Conservation (phyloP, 2,329 filamentous ascomycete species). For the Dothistroma septosporum region DNA sequence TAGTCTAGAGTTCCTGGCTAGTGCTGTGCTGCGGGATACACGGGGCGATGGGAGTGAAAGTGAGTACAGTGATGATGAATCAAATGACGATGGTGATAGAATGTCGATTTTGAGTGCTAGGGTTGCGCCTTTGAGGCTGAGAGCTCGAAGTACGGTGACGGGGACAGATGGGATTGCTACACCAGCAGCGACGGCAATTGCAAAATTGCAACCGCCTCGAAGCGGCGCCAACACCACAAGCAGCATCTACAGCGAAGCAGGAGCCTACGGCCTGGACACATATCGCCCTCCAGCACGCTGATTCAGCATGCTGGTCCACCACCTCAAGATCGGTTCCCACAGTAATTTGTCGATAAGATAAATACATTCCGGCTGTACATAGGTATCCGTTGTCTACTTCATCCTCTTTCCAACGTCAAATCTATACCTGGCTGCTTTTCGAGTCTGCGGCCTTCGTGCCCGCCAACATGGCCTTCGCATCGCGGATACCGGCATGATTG, state of each 20-base stretch:
- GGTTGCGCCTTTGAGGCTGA: not conserved
- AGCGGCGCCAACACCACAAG: not conserved
- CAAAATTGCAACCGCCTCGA: not conserved
- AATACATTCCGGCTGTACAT: not conserved
- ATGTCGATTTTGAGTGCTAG: not conserved
- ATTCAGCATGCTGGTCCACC: not conserved
- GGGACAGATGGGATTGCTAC: not conserved
- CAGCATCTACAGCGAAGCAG: constrained; percentile 1
- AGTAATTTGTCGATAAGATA: not conserved
- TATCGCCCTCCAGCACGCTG: not conserved
- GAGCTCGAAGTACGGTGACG: not conserved
- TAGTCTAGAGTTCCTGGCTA: not conserved
- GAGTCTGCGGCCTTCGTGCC: constrained; percentile 30
- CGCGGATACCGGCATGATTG: constrained; percentile 55
- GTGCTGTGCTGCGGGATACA: not conserved
- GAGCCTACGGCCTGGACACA: not conserved
- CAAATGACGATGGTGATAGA: not conserved
- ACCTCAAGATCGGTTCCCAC: not conserved
- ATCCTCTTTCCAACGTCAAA: not conserved
- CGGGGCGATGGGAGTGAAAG: not conserved
- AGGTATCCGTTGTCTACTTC: not conserved
- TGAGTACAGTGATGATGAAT: not conserved
- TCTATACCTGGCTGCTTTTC: constrained; percentile 16
- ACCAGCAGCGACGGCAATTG: not conserved
- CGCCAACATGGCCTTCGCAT: constrained; percentile 44